These are phyloP conservation scores for Aegilops tauschii DNA, from an alignment of 176 grass and related monocot genomes.

Conservation along the genomic window DNA sequence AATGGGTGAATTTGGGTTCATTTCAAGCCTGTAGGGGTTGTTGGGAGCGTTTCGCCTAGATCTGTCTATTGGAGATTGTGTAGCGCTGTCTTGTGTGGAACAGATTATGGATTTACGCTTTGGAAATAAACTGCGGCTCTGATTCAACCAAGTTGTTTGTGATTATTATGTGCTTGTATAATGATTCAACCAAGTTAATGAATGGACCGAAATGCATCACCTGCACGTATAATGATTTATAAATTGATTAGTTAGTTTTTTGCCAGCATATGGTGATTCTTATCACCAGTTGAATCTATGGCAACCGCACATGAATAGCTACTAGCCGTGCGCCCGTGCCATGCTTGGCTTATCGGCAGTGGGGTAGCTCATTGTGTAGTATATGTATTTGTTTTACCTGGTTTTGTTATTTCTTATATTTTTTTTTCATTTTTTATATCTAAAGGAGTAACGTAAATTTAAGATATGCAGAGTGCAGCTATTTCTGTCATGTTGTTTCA, in stretches of 20 bases:
- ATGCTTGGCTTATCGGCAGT: too few relatives aligned
- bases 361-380: too few relatives aligned
- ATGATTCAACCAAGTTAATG: too few relatives aligned
- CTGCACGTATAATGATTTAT: not conserved
- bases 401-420: too few relatives aligned
- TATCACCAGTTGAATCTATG: not conserved
- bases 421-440: too few relatives aligned
- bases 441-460: too few relatives aligned
- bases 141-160: not conserved
- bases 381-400: too few relatives aligned
- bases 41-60: conserved; percentile 6
- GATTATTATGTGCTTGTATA: not conserved
- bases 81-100: not conserved
- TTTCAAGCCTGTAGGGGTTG: not conserved
- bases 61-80: not conserved
- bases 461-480: too few relatives aligned
- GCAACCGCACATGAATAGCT: not conserved
- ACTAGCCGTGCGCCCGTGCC: not conserved
- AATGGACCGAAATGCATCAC: not conserved
- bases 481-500: too few relatives aligned
- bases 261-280: not conserved
- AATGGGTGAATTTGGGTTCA: not conserved
- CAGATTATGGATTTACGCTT: not conserved
- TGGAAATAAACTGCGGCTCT: not conserved
- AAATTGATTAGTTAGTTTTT: not conserved